Conservation (phyloP, 306 rosid genomes). For the Canavalia gladiata region DNA sequence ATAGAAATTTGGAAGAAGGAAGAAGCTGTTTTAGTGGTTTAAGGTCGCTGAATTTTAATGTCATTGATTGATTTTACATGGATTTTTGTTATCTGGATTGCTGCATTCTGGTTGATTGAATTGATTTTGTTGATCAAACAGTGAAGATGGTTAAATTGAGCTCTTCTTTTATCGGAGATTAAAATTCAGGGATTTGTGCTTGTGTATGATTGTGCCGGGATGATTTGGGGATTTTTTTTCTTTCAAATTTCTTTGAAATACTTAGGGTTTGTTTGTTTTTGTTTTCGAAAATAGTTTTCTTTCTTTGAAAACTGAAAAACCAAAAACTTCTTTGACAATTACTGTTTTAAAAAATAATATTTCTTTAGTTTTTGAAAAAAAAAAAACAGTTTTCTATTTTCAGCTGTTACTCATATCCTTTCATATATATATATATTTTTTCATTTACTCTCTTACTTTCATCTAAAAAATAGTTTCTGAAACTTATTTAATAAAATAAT, state of each 20-base stretch:
- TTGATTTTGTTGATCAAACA: conserved; percentile 12
- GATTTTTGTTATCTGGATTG: background rate
- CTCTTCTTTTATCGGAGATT: background rate
- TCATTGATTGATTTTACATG: background rate
- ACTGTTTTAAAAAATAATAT: too few relatives aligned
- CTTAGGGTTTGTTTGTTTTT: too few relatives aligned
- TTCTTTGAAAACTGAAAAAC: too few relatives aligned
- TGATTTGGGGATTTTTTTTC: background rate
- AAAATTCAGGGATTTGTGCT: background rate
- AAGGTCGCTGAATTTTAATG: background rate
- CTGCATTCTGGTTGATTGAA: background rate
- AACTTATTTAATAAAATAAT: too few relatives aligned
- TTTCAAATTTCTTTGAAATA: background rate
- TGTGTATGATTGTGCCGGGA: background rate
- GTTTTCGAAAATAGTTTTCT: too few relatives aligned
- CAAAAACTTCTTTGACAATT: too few relatives aligned
- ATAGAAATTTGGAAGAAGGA: background rate
- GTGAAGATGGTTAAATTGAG: background rate
- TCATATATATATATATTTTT: too few relatives aligned
- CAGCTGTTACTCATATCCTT: too few relatives aligned
- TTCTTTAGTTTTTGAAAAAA: too few relatives aligned
- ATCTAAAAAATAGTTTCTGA: too few relatives aligned
- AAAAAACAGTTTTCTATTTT: too few relatives aligned
- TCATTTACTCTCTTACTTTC: too few relatives aligned
- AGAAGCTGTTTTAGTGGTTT: background rate